Base-by-base conservation (phyloP, 805 yeast genomes). In the Ogataea nakhonphanomensis region DNA sequence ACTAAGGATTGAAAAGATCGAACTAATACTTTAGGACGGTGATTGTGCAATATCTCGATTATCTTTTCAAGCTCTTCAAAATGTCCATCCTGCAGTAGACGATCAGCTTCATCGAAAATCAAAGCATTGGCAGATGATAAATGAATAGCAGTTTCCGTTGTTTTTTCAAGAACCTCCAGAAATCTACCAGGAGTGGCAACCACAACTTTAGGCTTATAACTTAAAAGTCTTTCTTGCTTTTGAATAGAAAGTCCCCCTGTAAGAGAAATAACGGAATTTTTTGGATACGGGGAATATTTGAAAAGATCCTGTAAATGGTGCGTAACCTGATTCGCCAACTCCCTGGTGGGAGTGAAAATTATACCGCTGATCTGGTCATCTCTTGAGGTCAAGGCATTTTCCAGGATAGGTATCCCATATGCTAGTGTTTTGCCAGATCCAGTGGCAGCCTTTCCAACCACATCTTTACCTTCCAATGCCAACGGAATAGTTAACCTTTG, bases 391-490 rank as follows among this genome's bases (percentile, higher is more conserved):
- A 79, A 51, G 43, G 76, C 74, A 44, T 71, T 76, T 56, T 91
- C 96, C 45, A 93, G 61, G 22, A 95, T 81, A 8, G 99, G 97
- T 21, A 93, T 77, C 33, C 96, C 96, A 61, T 87, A 93, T 0
- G 99, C 99, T 43, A 90, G 68, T 0, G 99, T 93, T 59, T 93
- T 93, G 71, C 99, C 99, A 1, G 96, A 86, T 60, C 99, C 99
- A 1, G 99, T 93, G 8, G 93, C 83, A 11, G 99, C 99, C 58
- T 91, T 93, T 40, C 99, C 99, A 49, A 93, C 80, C 4, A 93
- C 76, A 63, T 93, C 98, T 25, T 70, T 72, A 5, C 90, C 95
- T 22, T 70, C 68, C 10, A 87, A 43, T 2, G 91, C 87, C 21
- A 71, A 54, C 2, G 98, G 96, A 39, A 93, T 81, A 8, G 91